Evolutionary conservation across 495 filamentous ascomycete genomes (phyloP).

Genomic region (Xylaria palmicola): DNA sequence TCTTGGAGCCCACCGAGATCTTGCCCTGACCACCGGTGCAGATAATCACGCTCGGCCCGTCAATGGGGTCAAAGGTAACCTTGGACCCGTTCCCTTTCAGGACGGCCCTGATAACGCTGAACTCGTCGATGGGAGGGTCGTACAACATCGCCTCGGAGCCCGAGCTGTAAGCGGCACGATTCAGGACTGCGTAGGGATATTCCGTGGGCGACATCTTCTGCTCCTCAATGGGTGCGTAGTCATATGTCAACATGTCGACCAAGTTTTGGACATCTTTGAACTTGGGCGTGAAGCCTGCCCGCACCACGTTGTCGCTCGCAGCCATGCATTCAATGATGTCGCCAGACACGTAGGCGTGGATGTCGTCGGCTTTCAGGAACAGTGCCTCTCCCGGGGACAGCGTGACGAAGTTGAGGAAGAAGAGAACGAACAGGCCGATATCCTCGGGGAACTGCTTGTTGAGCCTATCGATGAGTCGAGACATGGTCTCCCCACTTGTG

Average conservation of each 20-base stretch:
- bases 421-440: conserved; percentile 51
- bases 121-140: conserved; percentile 96
- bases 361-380: conserved; percentile 93
- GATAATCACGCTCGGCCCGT: conserved; percentile 88
- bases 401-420: conserved; percentile 53
- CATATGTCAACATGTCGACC: conserved; percentile 91
- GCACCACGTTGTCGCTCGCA: conserved; percentile 94
- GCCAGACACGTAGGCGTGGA: conserved; percentile 92
- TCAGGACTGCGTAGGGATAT: conserved; percentile 80
- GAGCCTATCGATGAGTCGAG: conserved; percentile 71
- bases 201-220: conserved; percentile 87
- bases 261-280: conserved; percentile 94
- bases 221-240: conserved; percentile 86
- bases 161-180: conserved; percentile 72
- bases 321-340: conserved; percentile 99
- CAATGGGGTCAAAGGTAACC: conserved; percentile 80
- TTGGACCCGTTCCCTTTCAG: conserved; percentile 70
- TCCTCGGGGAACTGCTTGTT: conserved; percentile 56
- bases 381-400: conserved; percentile 87
- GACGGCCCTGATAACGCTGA: conserved; percentile 81
- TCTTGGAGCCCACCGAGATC: conserved; percentile 73
- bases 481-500: conserved; percentile 65
- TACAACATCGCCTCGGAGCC: conserved; percentile 71
- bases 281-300: conserved; percentile 95
- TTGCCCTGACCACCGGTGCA: conserved; percentile 79